phyloP scores from a whole-genome alignment of 768 basidiomycete species.

The Porphyrellus cyaneotinctus region DNA sequence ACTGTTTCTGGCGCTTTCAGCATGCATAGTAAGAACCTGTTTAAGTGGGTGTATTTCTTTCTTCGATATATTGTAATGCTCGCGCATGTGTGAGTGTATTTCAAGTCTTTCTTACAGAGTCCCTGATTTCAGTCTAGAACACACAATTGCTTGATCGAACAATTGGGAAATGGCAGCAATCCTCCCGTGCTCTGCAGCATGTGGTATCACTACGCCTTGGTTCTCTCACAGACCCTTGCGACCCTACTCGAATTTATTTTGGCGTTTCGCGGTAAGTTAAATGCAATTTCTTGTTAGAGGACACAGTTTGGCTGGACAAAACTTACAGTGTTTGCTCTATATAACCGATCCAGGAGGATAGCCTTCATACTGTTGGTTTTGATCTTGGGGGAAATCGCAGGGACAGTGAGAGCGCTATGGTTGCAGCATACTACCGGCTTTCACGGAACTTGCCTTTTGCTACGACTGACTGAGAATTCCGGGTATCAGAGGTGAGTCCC shows the following conservation, averaged over 20 bases:
- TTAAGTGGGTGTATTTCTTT: conserved; percentile 32
- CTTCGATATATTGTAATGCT: conserved; percentile 24
- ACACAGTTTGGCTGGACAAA: neutral
- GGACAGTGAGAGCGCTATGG: conserved; percentile 1
- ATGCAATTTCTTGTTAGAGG: neutral
- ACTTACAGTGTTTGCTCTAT: conserved; percentile 17
- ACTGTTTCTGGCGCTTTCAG: conserved; percentile 8
- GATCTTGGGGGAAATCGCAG: conserved; percentile 3
- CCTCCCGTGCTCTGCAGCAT: conserved; percentile 1
- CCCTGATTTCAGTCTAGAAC: conserved; percentile 1
- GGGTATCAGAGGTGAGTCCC: conserved; percentile 10
- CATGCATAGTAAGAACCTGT: conserved; percentile 19
- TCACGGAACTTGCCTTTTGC: conserved; percentile 11
- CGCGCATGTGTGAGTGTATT: conserved; percentile 18
- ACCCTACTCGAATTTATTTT: conserved; percentile 16
- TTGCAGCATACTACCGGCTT: neutral
- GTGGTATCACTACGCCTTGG: conserved; percentile 9
- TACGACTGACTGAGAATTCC: neutral
- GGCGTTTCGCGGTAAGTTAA: conserved; percentile 14
- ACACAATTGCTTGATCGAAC: conserved; percentile 12
- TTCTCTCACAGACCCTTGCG: conserved; percentile 4
- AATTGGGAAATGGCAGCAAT: conserved; percentile 12
- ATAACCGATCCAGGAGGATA: conserved; percentile 15
- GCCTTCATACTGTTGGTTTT: conserved; percentile 3
- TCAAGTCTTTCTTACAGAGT: neutral